Percentiles rank a stretch among this genome's conserved stretches.
phyloP scores from a whole-genome alignment of 129 eudicot species.

The Ambrosia trifida region DNA sequence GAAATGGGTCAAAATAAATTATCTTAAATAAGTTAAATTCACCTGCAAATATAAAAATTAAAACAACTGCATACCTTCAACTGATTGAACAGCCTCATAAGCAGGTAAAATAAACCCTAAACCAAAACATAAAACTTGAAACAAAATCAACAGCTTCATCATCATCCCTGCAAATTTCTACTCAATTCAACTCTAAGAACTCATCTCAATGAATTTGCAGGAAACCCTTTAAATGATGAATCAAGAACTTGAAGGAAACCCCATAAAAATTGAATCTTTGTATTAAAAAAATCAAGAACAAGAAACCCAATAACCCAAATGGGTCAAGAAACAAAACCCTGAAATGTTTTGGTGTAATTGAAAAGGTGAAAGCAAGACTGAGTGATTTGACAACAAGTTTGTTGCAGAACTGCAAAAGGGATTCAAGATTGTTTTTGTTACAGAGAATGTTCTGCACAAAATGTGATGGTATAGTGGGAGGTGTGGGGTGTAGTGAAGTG shows the following conservation, averaged over 20 bases:
- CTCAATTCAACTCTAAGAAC: slow-evolving; percentile 10
- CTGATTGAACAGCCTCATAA: slow-evolving; percentile 51
- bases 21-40: slow-evolving; percentile 19
- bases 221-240: slow-evolving; percentile 18
- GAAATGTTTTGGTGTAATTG: not conserved
- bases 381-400: slow-evolving; percentile 33
- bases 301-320: slow-evolving; percentile 14
- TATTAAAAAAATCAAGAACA: slow-evolving; percentile 19
- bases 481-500: slow-evolving; percentile 4
- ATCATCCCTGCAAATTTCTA: slow-evolving; percentile 33
- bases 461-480: not conserved
- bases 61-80: slow-evolving; percentile 55
- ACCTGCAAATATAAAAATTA: not conserved
- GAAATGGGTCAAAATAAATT: slow-evolving; percentile 22
- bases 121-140: slow-evolving; percentile 48
- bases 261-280: slow-evolving; percentile 29
- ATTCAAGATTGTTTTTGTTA: slow-evolving; percentile 9
- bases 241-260: slow-evolving; percentile 11
- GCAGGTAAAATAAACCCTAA: slow-evolving; percentile 46
- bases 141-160: slow-evolving; percentile 58
- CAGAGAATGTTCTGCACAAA: not conserved
- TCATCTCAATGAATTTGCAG: slow-evolving; percentile 22
- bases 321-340: not conserved
- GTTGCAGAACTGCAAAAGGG: slow-evolving; percentile 1
- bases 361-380: not conserved